Evolutionary conservation across 345 rosid genomes (phyloP).

Genomic region (Barbarea vulgaris): DNA sequence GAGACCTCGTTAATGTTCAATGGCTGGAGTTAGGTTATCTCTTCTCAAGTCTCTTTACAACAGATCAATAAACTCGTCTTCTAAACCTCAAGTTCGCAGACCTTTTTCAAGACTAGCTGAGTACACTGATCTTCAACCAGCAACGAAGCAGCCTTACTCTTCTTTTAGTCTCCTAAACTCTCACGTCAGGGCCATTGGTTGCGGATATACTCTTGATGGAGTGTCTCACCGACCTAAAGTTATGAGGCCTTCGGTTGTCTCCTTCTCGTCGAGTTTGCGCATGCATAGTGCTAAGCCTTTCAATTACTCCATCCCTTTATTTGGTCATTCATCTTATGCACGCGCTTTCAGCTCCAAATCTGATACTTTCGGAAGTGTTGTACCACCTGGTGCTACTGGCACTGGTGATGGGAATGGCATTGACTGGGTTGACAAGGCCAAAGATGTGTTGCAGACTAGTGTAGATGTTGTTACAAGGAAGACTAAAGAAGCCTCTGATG

Average conservation of each 20-base stretch:
- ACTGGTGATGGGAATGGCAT: conserved; percentile 43
- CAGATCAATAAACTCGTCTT: conserved; percentile 32
- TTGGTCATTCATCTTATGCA: conserved; percentile 39
- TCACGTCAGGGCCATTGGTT: conserved; percentile 21
- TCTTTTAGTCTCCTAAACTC: conserved; percentile 25
- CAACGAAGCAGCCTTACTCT: conserved; percentile 15
- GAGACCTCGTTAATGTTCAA: conserved; percentile 4
- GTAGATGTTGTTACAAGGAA: conserved; percentile 51
- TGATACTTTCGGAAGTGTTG: conserved; percentile 36
- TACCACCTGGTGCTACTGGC: conserved; percentile 47
- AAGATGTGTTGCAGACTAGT: conserved; percentile 55
- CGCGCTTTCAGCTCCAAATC: conserved; percentile 56
- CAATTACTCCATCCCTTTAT: conserved; percentile 40
- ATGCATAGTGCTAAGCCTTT: conserved; percentile 34
- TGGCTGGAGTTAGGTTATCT: conserved; percentile 53
- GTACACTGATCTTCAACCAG: conserved; percentile 23
- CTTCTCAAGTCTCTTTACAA: conserved; percentile 44
- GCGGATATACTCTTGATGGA: not conserved
- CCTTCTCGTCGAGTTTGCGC: conserved; percentile 26
- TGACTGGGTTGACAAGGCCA: conserved; percentile 65
- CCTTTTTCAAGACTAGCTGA: conserved; percentile 21
- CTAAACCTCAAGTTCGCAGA: conserved; percentile 27
- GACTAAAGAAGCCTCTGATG: conserved; percentile 63
- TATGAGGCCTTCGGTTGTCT: conserved; percentile 18
- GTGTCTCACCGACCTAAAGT: conserved; percentile 5